Evolutionary conservation across 140 eudicot genomes (phyloP).

Genomic region (Flaveria floridana): DNA sequence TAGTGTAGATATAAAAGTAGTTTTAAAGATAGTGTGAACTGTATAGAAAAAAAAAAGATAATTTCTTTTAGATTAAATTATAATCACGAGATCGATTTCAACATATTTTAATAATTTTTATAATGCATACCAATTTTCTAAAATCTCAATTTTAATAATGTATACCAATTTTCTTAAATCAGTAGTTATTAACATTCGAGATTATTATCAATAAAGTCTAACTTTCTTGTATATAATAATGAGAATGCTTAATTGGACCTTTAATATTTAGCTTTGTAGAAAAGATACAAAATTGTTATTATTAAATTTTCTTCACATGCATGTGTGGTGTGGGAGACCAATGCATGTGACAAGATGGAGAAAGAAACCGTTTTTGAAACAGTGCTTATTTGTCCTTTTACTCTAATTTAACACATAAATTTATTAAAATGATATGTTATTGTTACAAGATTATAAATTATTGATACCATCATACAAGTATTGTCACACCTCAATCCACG

Average conservation of each 20-base stretch:
- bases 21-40: no score
- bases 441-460: not conserved
- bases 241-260: not conserved
- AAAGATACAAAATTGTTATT: not conserved
- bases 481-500: no score
- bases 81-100: no score
- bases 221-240: slow-evolving; percentile 12
- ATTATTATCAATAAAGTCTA: not conserved
- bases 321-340: slow-evolving; percentile 20
- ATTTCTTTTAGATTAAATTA: no score
- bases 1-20: no score
- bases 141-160: no score
- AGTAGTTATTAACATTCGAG: no score
- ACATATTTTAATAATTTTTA: no score
- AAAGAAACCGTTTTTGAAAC: not conserved
- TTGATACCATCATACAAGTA: not conserved
- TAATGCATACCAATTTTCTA: no score
- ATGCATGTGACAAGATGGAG: slow-evolving; percentile 27
- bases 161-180: no score
- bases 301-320: slow-evolving; percentile 7
- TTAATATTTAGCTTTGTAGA: not conserved
- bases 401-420: not conserved
- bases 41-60: no score
- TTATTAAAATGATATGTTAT: no score
- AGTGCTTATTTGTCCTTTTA: not conserved